Evolutionary conservation across 805 yeast genomes (phyloP).

Genomic region (Lipomyces yamanashiensis): DNA sequence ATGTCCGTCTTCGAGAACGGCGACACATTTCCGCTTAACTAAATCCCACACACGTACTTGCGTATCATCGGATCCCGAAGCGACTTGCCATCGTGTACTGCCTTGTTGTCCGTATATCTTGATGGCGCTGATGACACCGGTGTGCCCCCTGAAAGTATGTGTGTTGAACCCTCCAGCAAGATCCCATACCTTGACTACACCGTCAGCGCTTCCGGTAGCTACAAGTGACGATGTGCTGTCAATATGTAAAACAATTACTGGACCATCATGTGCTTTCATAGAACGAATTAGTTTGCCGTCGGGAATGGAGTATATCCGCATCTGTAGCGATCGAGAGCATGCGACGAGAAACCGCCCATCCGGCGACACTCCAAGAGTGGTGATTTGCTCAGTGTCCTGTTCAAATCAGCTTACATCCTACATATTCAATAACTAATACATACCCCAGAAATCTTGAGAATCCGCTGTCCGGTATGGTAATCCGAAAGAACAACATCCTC

Average conservation of each 20-base stretch:
- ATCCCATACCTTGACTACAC: constrained; percentile 89
- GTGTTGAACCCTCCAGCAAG: constrained; percentile 85
- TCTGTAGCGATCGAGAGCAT: constrained; percentile 81
- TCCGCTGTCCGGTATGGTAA: constrained; percentile 57
- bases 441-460: constrained; percentile 74
- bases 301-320: constrained; percentile 58
- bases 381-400: constrained; percentile 72
- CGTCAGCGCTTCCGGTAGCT: constrained; percentile 96
- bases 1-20: constrained; percentile 64
- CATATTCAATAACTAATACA: background rate
- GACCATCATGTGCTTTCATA: constrained; percentile 60
- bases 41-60: constrained; percentile 65
- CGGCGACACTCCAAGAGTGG: constrained; percentile 76
- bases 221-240: constrained; percentile 84
- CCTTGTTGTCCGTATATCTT: constrained; percentile 75
- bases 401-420: constrained; percentile 1
- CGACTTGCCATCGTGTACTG: constrained; percentile 68
- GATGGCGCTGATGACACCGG: constrained; percentile 80
- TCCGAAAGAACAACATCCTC: constrained; percentile 78
- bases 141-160: constrained; percentile 91
- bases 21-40: constrained; percentile 69
- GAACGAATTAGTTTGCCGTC: constrained; percentile 41
- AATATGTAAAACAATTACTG: constrained; percentile 74
- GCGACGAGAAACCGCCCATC: constrained; percentile 72
- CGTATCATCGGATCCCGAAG: constrained; percentile 69